Evolutionary conservation across 345 rosid genomes (phyloP).

Genomic region (Eucalyptus caleyi): DNA sequence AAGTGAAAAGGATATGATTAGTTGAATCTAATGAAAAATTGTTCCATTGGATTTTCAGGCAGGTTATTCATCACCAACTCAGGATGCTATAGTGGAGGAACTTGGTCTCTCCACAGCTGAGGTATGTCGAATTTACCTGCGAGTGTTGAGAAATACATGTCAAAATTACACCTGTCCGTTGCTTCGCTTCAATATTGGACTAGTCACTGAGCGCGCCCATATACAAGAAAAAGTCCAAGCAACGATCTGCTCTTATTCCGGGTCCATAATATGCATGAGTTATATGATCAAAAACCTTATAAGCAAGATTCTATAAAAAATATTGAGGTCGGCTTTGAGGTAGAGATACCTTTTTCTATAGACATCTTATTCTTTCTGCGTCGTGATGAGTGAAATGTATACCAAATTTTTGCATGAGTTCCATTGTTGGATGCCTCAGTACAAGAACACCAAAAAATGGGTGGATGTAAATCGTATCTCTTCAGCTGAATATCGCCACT

Average conservation of each 20-base stretch:
- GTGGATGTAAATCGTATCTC: neutral
- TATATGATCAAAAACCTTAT: neutral
- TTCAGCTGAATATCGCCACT: neutral
- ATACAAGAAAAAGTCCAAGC: neutral
- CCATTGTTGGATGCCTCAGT: neutral
- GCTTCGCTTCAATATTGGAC: neutral
- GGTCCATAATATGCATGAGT: neutral
- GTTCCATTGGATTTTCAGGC: constrained; percentile 30
- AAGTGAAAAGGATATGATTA: neutral
- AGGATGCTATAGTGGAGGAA: constrained; percentile 66
- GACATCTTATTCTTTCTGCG: neutral
- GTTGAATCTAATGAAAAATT: neutral
- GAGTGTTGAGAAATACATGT: neutral
- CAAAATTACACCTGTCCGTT: rapidly evolving
- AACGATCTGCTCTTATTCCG: neutral
- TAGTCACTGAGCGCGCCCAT: neutral
- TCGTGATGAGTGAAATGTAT: neutral
- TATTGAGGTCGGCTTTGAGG: neutral
- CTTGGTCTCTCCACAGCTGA: constrained; percentile 51
- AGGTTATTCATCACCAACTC: constrained; percentile 87
- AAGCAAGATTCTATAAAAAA: neutral
- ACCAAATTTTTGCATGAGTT: neutral
- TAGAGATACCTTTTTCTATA: neutral
- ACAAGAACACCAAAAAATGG: neutral
- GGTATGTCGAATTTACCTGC: constrained; percentile 13